Percentiles rank a stretch among this genome's conserved stretches.
Evolutionary conservation across 2,329 filamentous ascomycete genomes (phyloP).

Genomic region (Sclerotiophoma versabilis): DNA sequence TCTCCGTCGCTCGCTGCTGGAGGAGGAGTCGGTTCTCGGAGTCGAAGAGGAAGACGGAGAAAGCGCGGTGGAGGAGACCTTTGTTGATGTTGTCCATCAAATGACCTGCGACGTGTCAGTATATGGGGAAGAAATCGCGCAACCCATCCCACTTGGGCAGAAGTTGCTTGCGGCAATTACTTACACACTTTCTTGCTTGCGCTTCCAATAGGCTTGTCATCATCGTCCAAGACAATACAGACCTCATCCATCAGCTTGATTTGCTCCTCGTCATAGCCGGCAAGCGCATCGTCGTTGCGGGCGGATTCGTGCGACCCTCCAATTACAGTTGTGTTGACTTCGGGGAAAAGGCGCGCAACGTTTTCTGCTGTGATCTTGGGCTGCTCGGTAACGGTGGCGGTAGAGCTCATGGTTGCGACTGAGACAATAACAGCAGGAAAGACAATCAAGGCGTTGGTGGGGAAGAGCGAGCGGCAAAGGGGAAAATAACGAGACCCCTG

Average conservation of each 20-base stretch:
- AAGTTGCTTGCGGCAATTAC: constrained; percentile 45
- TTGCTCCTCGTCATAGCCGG: constrained; percentile 96
- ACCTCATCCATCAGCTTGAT: constrained; percentile 98
- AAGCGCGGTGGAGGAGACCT: constrained; percentile 93
- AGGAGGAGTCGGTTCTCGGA: constrained; percentile 89
- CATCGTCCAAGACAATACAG: constrained; percentile 93
- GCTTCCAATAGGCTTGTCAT: constrained; percentile 92
- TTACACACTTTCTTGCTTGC: constrained; percentile 97
- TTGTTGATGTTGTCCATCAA: constrained; percentile 98
- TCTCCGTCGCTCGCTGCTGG: constrained; percentile 93
- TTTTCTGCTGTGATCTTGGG: constrained; percentile 82
- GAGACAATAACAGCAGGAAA: not conserved
- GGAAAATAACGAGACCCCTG: constrained; percentile 4
- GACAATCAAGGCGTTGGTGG: constrained; percentile 13
- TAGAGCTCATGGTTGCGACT: constrained; percentile 43
- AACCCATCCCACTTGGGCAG: constrained; percentile 10
- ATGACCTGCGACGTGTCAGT: constrained; percentile 69
- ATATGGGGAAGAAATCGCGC: constrained; percentile 10
- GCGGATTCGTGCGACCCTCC: constrained; percentile 66
- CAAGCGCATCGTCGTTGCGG: constrained; percentile 70
- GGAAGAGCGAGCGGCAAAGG: constrained; percentile 13
- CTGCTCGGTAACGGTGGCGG: constrained; percentile 44
- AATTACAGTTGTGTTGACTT: constrained; percentile 70
- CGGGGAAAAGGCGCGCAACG: constrained; percentile 88
- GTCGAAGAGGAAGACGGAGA: constrained; percentile 98